These are phyloP conservation scores for Inga laurina DNA, from an alignment of 306 rosid genomes.

Conservation along the genomic window DNA sequence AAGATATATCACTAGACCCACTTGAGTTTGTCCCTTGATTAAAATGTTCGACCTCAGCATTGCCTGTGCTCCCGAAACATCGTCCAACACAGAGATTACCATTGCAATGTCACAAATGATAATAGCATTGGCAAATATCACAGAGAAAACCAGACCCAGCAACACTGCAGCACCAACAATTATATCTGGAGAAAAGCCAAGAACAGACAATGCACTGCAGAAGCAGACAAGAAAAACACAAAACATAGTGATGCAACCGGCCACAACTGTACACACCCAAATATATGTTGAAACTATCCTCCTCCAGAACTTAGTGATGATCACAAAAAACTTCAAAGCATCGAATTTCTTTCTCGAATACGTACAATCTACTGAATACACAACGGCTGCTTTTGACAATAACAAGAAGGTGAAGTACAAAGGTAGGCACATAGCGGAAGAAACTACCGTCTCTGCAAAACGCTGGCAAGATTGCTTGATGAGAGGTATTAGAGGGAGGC, in stretches of 20 bases:
- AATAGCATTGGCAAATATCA: constrained; percentile 81
- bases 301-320: constrained; percentile 72
- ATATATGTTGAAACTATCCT: constrained; percentile 65
- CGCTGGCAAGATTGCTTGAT: constrained; percentile 78
- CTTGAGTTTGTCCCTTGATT: constrained; percentile 90
- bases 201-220: constrained; percentile 63
- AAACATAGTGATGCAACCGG: constrained; percentile 75
- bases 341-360: constrained; percentile 71
- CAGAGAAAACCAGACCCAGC: constrained; percentile 71
- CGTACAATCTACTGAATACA: constrained; percentile 83
- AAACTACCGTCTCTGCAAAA: constrained; percentile 66
- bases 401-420: constrained; percentile 65
- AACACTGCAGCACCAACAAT: constrained; percentile 64
- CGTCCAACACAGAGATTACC: constrained; percentile 87
- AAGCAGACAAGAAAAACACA: constrained; percentile 66
- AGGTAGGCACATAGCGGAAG: constrained; percentile 70
- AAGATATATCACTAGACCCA: constrained; percentile 79
- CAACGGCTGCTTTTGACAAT: constrained; percentile 79
- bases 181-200: constrained; percentile 54
- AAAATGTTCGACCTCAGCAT: constrained; percentile 68
- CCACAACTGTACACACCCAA: constrained; percentile 67
- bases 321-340: constrained; percentile 52
- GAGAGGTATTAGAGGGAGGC: constrained; percentile 79
- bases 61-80: constrained; percentile 91
- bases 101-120: constrained; percentile 74